Percentiles rank a stretch among this genome's conserved stretches.
phyloP scores from a whole-genome alignment of 23 red algal species.

The Gracilaria gracilis region DNA sequence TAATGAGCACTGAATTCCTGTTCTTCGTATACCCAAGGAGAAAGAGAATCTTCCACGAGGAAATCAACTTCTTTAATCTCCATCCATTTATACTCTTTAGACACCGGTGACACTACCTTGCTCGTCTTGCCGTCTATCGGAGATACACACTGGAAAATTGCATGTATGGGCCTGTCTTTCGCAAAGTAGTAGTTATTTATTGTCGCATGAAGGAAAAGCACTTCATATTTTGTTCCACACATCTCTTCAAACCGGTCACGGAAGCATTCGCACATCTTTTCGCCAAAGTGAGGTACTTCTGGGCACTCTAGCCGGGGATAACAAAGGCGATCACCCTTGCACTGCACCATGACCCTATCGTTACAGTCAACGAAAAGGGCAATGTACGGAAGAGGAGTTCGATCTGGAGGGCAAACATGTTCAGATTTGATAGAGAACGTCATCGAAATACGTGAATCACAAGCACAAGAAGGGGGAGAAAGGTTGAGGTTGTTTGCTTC shows the following conservation, averaged over 20 bases:
- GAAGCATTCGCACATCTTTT: neutral
- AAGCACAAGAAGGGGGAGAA: too few relatives aligned
- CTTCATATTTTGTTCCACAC: neutral
- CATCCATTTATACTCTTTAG: neutral
- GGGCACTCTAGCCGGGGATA: neutral
- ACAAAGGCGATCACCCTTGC: neutral
- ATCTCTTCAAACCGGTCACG: neutral
- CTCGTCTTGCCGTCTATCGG: neutral
- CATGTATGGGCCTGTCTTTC: neutral
- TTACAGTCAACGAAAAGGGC: neutral
- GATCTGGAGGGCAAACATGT: conserved; percentile 5
- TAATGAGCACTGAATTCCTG: neutral
- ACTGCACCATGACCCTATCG: neutral
- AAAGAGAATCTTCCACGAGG: neutral
- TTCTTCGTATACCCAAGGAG: neutral
- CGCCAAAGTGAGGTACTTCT: neutral
- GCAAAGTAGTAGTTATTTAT: neutral
- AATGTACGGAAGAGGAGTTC: neutral
- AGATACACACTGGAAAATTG: neutral
- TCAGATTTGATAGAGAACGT: neutral
- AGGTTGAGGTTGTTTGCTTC: too few relatives aligned
- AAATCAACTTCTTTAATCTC: neutral
- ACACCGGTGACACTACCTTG: neutral
- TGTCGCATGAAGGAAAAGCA: neutral
- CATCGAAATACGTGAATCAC: too few relatives aligned